Conservation (phyloP, 2,329 filamentous ascomycete genomes). For the Phaeosphaeriaceae sp. region DNA sequence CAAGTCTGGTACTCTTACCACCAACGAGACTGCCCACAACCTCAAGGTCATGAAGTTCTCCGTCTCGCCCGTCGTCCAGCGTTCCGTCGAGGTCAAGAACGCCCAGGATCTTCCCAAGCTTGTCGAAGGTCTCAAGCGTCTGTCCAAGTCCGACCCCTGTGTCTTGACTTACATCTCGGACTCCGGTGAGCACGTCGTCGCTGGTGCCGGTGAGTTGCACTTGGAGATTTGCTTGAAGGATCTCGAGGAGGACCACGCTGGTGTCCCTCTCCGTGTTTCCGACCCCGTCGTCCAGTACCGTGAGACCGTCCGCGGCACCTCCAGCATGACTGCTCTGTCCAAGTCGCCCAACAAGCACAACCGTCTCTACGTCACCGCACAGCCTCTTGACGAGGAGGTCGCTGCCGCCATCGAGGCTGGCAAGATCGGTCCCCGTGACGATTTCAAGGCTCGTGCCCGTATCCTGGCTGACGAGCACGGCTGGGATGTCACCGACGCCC, state of each 20-base stretch:
- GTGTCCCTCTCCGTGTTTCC: constrained; percentile 96
- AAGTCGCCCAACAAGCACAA: constrained; percentile 99
- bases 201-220: constrained; percentile 98
- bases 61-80: constrained; percentile 97
- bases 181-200: constrained; percentile 98
- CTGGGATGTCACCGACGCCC: constrained; percentile 99
- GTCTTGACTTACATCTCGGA: constrained; percentile 88
- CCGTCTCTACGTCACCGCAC: constrained; percentile 95
- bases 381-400: constrained; percentile 92
- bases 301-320: constrained; percentile 87
- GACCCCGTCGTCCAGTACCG: constrained; percentile 99
- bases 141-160: constrained; percentile 99
- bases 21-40: constrained; percentile 97
- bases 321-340: constrained; percentile 94
- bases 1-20: constrained; percentile 99
- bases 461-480: constrained; percentile 94
- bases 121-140: constrained; percentile 99
- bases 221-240: constrained; percentile 99
- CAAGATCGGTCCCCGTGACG: constrained; percentile 93
- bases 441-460: constrained; percentile 98
- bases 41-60: constrained; percentile 99
- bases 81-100: constrained; percentile 99
- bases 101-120: constrained; percentile 99
- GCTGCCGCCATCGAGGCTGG: constrained; percentile 87
- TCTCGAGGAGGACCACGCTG: constrained; percentile 98